Percentiles rank a stretch among this genome's conserved stretches.
phyloP scores from a whole-genome alignment of 371 early-diverging fungal species.

The Apophysomyces trapeziformis region DNA sequence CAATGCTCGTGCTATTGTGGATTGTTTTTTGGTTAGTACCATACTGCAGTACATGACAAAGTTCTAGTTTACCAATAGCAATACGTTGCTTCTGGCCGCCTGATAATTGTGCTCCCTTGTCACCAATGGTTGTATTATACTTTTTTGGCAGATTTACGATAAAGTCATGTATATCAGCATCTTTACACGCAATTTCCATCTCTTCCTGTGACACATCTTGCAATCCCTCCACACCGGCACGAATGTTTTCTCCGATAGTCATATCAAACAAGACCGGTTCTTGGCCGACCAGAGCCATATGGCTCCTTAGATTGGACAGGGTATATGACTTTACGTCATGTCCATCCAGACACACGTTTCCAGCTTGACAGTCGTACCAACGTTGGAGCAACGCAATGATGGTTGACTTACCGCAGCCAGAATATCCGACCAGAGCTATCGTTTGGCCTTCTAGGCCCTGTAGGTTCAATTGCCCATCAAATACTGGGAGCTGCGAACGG shows the following conservation, averaged over 20 bases:
- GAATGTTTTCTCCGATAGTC: conserved; percentile 79
- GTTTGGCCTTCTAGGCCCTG: conserved; percentile 75
- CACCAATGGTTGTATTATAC: conserved; percentile 83
- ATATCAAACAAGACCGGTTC: conserved; percentile 80
- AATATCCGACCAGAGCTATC: conserved; percentile 86
- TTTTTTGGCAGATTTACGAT: conserved; percentile 72
- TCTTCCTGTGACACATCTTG: conserved; percentile 48
- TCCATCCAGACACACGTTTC: conserved; percentile 62
- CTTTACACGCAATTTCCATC: conserved; percentile 45
- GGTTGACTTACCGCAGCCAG: conserved; percentile 89
- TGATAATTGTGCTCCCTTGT: conserved; percentile 76
- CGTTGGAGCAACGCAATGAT: conserved; percentile 78
- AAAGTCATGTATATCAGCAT: conserved; percentile 71
- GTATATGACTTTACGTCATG: conserved; percentile 61
- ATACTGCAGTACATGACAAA: too few relatives aligned
- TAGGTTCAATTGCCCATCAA: conserved; percentile 74
- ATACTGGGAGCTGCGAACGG: conserved; percentile 76
- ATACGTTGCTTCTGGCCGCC: conserved; percentile 93
- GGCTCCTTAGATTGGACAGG: conserved; percentile 47
- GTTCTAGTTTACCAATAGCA: conserved; percentile 31
- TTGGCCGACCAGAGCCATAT: conserved; percentile 80
- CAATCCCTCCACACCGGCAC: conserved; percentile 55
- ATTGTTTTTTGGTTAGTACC: too few relatives aligned
- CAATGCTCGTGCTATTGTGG: conserved; percentile 34
- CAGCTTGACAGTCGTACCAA: conserved; percentile 75